phyloP scores from a whole-genome alignment of 441 rosid genomes.

The Gossypium davidsonii region DNA sequence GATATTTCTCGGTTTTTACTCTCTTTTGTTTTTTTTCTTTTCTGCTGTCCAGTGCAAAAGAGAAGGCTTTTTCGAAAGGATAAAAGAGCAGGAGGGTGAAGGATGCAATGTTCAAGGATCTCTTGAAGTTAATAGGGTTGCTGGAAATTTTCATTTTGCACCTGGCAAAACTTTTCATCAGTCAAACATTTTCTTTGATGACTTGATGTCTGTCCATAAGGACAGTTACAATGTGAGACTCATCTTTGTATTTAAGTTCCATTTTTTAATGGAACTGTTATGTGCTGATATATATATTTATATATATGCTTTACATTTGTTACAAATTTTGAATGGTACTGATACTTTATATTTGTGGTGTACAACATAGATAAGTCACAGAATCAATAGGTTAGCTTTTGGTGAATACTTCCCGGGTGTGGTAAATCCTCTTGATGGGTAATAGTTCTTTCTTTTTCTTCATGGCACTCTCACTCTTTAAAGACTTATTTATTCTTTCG shows the following conservation, averaged over 20 bases:
- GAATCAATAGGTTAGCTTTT: constrained; percentile 53
- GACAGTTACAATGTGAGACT: constrained; percentile 62
- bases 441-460: not conserved
- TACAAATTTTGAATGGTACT: not conserved
- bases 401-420: constrained; percentile 74
- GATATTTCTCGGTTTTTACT: not conserved
- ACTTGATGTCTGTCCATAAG: constrained; percentile 56
- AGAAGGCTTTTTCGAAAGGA: constrained; percentile 61
- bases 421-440: constrained; percentile 66
- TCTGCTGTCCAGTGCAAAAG: constrained; percentile 49
- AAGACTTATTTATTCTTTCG: not conserved
- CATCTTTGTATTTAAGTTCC: not conserved
- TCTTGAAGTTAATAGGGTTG: constrained; percentile 71
- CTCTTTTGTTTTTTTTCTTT: not conserved
- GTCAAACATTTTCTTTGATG: constrained; percentile 51
- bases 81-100: constrained; percentile 73
- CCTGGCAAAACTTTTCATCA: constrained; percentile 77
- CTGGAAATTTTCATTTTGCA: constrained; percentile 74
- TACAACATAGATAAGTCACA: constrained; percentile 57
- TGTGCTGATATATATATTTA: not conserved
- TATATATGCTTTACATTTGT: not conserved
- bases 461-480: not conserved
- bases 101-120: constrained; percentile 73
- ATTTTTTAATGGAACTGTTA: not conserved
- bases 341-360: not conserved